These are phyloP conservation scores for Neckera pumila DNA, from an alignment of 225 moss, liverwort and hornwort species.

Conservation along the genomic window DNA sequence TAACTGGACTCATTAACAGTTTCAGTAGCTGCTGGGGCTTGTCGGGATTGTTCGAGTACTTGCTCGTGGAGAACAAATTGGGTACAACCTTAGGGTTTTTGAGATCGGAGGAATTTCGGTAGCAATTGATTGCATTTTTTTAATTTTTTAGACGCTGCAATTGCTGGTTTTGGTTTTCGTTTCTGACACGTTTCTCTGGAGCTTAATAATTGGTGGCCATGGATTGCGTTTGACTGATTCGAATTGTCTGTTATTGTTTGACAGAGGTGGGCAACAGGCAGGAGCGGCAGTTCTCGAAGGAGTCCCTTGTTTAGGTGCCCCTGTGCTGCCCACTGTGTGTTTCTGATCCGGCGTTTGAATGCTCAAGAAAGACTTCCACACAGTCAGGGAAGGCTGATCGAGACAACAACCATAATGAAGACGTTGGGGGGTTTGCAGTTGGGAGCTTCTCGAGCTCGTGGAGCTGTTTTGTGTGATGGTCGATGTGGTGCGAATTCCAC, in stretches of 20 bases:
- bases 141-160: not conserved
- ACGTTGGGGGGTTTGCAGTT: constrained; percentile 10
- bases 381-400: not conserved
- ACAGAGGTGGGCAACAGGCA: constrained; percentile 2
- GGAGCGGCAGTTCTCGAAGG: not conserved
- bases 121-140: not conserved
- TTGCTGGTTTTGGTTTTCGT: not conserved
- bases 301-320: not conserved
- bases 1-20: not conserved
- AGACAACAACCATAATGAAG: constrained; percentile 9
- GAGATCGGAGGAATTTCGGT: not conserved
- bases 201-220: not conserved
- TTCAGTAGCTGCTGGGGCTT: not conserved
- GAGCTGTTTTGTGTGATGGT: not conserved
- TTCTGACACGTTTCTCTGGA: not conserved
- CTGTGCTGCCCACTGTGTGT: not conserved
- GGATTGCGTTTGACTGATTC: not conserved
- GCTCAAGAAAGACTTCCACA: not conserved
- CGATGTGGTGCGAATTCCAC: not conserved
- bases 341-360: constrained; percentile 6
- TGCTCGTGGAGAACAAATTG: not conserved
- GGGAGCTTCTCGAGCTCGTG: not conserved
- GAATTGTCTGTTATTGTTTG: not conserved
- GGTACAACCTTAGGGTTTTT: not conserved
- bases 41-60: not conserved